Base-by-base conservation (phyloP, 345 rosid species). In the Sisymbrium altissimum region DNA sequence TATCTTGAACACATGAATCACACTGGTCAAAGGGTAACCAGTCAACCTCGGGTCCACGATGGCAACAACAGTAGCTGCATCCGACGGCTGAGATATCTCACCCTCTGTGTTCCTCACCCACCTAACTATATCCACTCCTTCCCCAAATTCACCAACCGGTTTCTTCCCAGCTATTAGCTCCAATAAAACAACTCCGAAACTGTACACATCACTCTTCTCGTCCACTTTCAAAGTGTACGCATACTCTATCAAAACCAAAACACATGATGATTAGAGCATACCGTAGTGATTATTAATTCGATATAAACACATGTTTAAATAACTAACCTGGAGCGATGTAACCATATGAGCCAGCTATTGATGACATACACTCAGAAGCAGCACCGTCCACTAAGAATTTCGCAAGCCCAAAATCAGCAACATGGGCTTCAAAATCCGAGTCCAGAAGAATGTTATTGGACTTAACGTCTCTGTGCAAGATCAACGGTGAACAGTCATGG, bases 121-220 rank as follows among this genome's bases (percentile, higher is more conserved):
- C 76, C 91, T 76, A 45, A 93, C 98, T 25, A 93, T 93, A 81
- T 93, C 97, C 68, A 91, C 96, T 11, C 97, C 97, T 9, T 93
- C 98, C n/a, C 94, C 98, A 59, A 93, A 91, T 41, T 88, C 96
- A 30, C 98, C 97, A 27, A 93, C 96, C 0, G 98, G 97, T 85
- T 74, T 89, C 55, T 87, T 82, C 18, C 98, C 98, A 0, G 94
- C 82, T 63, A 93, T 81, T 33, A 93, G 81, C 84, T 93, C 98
- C 78, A 93, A 66, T 54, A 93, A 72, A 48, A 93, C 90, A 0
- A 93, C 98, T 0, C 98, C 97, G 12, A 90, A 90, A 55, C 98
- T 93, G 72, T 93, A 93, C 17, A 93, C 98, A 57, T 93, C 98
- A 48, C 96, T 91, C 74, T 93, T 93, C 87, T 88, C 91, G 21